These are phyloP conservation scores for Wickerhamiella vanderwaltii DNA, from an alignment of 805 yeast species.

Conservation along the genomic window DNA sequence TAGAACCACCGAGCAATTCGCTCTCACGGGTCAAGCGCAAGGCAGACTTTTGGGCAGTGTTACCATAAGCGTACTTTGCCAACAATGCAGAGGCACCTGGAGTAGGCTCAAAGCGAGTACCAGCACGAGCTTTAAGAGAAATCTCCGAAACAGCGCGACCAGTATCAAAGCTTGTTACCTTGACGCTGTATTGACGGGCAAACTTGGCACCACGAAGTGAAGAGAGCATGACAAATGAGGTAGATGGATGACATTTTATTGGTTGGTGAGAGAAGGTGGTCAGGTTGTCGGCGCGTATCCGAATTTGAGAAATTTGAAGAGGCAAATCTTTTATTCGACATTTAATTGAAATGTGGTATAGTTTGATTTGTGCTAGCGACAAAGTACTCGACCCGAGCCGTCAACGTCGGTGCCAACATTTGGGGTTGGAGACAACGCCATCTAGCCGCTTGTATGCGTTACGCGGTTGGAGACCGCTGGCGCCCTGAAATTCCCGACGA, in stretches of 20 bases:
- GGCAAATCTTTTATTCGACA: too few relatives aligned
- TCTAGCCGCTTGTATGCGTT: too few relatives aligned
- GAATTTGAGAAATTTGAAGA: too few relatives aligned
- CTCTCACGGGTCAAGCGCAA: constrained; percentile 88
- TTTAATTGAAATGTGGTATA: too few relatives aligned
- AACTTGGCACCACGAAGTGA: constrained; percentile 5
- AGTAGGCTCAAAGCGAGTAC: constrained; percentile 55
- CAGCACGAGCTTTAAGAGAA: constrained; percentile 73
- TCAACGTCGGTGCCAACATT: too few relatives aligned
- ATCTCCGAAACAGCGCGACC: constrained; percentile 60
- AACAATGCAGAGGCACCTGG: constrained; percentile 82
- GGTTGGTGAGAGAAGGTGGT: too few relatives aligned
- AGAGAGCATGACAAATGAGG: constrained; percentile 11
- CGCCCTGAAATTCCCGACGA: too few relatives aligned
- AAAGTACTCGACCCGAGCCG: too few relatives aligned
- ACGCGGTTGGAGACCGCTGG: too few relatives aligned
- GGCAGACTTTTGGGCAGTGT: constrained; percentile 73
- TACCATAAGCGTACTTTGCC: constrained; percentile 65
- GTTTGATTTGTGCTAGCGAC: too few relatives aligned
- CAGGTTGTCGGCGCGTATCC: too few relatives aligned
- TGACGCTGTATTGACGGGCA: constrained; percentile 31
- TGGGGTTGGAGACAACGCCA: too few relatives aligned
- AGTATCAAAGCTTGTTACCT: constrained; percentile 45
- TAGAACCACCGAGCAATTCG: constrained; percentile 81
- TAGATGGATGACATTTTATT: constrained; percentile 1